Evolutionary conservation across 805 yeast species (phyloP).

Genomic region (Candida insectorum): DNA sequence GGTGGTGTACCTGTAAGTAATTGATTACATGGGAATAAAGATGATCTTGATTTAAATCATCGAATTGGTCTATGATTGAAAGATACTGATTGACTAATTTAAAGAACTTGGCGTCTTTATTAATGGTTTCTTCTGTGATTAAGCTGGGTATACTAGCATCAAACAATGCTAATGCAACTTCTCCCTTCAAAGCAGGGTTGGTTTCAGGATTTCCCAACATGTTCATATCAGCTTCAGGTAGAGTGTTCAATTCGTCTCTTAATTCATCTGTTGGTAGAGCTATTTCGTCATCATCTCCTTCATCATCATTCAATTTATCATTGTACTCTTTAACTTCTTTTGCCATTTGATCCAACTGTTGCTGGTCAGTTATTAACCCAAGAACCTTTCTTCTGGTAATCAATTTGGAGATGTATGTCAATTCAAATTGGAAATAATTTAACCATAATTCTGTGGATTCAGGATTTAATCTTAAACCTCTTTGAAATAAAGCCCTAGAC

Average conservation of each 20-base stretch:
- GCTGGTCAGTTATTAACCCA: constrained; percentile 72
- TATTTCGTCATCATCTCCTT: constrained; percentile 34
- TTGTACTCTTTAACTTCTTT: constrained; percentile 40
- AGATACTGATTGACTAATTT: constrained; percentile 43
- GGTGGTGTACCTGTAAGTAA: constrained; percentile 42
- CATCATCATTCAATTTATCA: constrained; percentile 19
- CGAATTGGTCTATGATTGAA: constrained; percentile 63
- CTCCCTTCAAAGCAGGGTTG: constrained; percentile 65
- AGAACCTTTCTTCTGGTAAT: constrained; percentile 79
- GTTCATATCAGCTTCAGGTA: constrained; percentile 85
- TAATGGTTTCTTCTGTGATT: constrained; percentile 15
- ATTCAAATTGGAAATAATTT: constrained; percentile 83
- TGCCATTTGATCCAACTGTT: constrained; percentile 51
- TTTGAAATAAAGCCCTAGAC: constrained; percentile 81
- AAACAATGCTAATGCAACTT: constrained; percentile 40
- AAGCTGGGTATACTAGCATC: constrained; percentile 30
- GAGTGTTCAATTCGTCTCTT: constrained; percentile 60
- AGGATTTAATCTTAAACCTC: constrained; percentile 78
- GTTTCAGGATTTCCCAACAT: constrained; percentile 84
- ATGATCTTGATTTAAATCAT: constrained; percentile 64
- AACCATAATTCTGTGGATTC: constrained; percentile 74
- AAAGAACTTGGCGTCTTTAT: constrained; percentile 28
- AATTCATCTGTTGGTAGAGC: constrained; percentile 52
- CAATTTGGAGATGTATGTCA: constrained; percentile 78
- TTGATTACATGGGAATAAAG: constrained; percentile 62